phyloP scores from a whole-genome alignment of 192 early-diverging fungal genomes.

The Helicostylum pulchrum region DNA sequence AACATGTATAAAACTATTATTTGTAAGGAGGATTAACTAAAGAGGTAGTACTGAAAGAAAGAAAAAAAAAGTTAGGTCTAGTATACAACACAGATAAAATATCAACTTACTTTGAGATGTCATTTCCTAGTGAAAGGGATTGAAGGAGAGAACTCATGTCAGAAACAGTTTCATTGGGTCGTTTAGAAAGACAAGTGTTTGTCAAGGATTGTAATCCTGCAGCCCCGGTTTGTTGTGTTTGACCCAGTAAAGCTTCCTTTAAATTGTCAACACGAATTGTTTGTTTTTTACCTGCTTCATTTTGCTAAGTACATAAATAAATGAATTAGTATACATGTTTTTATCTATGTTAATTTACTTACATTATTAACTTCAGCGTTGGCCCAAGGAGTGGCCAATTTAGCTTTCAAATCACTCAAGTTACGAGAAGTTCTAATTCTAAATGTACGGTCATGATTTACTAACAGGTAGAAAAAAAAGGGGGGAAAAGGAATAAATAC shows the following conservation, averaged over 20 bases:
- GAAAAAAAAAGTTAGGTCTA: neutral
- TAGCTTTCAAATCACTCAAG: conserved; percentile 32
- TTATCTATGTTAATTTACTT: neutral
- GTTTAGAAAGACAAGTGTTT: neutral
- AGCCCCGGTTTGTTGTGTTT: neutral
- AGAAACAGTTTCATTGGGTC: conserved; percentile 9
- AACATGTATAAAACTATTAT: neutral
- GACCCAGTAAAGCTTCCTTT: conserved; percentile 26
- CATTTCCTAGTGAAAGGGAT: conserved; percentile 5
- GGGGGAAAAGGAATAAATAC: neutral
- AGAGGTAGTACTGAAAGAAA: conserved; percentile 2
- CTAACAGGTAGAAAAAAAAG: neutral
- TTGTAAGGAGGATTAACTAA: conserved; percentile 27
- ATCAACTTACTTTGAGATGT: conserved; percentile 5
- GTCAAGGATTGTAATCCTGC: neutral
- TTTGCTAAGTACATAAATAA: conserved; percentile 8
- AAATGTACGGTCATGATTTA: conserved; percentile 26
- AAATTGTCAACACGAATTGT: conserved; percentile 36
- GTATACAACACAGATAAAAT: neutral
- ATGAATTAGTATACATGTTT: neutral
- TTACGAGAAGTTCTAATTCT: conserved; percentile 32
- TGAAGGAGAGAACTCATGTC: conserved; percentile 25
- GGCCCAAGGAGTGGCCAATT: conserved; percentile 27
- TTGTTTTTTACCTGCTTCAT: conserved; percentile 14
- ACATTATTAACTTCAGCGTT: conserved; percentile 22